phyloP scores from a whole-genome alignment of 257 asterid species.

The Osmanthus fragrans region DNA sequence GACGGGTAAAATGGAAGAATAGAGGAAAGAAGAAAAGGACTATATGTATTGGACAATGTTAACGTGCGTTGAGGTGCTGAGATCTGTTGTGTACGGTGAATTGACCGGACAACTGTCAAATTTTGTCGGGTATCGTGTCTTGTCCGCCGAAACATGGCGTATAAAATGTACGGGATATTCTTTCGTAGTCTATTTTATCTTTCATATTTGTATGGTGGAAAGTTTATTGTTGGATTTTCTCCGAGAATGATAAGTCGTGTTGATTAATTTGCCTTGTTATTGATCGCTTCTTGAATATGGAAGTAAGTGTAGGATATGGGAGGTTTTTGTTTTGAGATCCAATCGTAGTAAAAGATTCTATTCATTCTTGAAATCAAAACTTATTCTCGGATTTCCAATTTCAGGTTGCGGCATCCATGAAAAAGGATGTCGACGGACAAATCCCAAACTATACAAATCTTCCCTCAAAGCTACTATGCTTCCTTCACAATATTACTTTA shows the following conservation, averaged over 20 bases:
- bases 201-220: no score
- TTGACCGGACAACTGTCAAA: no score
- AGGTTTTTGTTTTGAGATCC: background rate
- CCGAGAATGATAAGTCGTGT: background rate
- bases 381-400: constrained; percentile 1
- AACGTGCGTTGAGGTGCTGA: constrained; percentile 29
- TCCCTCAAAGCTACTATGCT: constrained; percentile 81
- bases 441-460: constrained; percentile 87
- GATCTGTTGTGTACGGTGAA: background rate
- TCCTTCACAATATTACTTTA: constrained; percentile 76
- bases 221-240: background rate
- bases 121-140: no score
- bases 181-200: no score
- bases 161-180: no score
- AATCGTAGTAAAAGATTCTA: no score
- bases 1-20: background rate
- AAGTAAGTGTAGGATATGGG: background rate
- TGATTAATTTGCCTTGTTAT: background rate
- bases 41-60: constrained; percentile 32
- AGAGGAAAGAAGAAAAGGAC: constrained; percentile 11
- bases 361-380: no score
- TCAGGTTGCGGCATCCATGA: constrained; percentile 97
- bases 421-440: constrained; percentile 74
- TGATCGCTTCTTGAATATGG: background rate
- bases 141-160: no score